phyloP scores from a whole-genome alignment of 148 eudicot genomes.

The Fagopyrum homotropicum region DNA sequence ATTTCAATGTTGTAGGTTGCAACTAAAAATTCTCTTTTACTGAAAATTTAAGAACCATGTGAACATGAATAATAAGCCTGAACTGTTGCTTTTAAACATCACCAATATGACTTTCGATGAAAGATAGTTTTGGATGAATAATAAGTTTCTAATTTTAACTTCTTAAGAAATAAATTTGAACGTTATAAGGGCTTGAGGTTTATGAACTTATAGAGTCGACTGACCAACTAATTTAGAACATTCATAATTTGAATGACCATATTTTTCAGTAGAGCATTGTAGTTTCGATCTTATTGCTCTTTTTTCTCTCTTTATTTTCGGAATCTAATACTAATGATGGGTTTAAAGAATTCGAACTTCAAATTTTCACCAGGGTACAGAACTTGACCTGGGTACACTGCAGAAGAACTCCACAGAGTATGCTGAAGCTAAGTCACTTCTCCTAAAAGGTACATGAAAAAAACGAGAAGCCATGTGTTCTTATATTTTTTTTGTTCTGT shows the following conservation, averaged over 20 bases:
- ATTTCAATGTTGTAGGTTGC: not conserved
- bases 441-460: conserved; percentile 46
- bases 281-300: not conserved
- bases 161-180: not conserved
- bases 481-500: too few species aligned
- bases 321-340: too few species aligned
- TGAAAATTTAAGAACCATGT: too few species aligned
- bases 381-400: conserved; percentile 56
- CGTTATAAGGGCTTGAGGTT: not conserved
- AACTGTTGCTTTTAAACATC: too few species aligned
- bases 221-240: too few species aligned
- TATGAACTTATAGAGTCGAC: not conserved
- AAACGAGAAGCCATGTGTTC: not conserved
- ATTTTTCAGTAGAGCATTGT: not conserved
- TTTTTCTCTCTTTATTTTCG: not conserved
- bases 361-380: conserved; percentile 45
- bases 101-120: not conserved
- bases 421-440: conserved; percentile 53
- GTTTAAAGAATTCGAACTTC: not conserved
- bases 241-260: not conserved
- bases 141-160: not conserved
- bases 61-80: too few species aligned
- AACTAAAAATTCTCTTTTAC: not conserved
- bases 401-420: conserved; percentile 53
- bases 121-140: not conserved